Conservation (phyloP, 768 basidiomycete genomes). For the Lyophyllum semitale region DNA sequence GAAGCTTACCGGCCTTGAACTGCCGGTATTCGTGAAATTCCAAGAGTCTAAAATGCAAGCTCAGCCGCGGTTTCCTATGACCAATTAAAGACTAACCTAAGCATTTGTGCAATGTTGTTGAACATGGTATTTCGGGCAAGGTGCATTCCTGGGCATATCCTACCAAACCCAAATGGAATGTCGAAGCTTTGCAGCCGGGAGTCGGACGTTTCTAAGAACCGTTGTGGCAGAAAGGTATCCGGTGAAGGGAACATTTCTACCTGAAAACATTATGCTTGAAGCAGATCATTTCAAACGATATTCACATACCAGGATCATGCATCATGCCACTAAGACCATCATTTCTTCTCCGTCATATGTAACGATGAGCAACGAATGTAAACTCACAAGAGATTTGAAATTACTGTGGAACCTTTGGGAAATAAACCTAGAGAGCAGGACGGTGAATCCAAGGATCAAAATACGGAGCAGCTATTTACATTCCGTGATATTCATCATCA, state of each 20-base stretch:
- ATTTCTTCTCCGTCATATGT: too few relatives aligned
- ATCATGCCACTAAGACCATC: slow-evolving; percentile 11
- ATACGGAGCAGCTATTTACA: slow-evolving; percentile 5
- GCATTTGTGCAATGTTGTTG: slow-evolving; percentile 34
- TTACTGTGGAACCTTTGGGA: slow-evolving; percentile 13
- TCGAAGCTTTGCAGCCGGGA: slow-evolving; percentile 29
- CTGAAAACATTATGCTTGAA: too few relatives aligned
- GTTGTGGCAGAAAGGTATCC: slow-evolving; percentile 32
- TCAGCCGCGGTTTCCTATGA: too few relatives aligned
- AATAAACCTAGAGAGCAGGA: slow-evolving; percentile 9
- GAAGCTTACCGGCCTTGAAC: slow-evolving; percentile 34
- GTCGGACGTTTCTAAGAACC: slow-evolving; percentile 34
- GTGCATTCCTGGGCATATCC: slow-evolving; percentile 39
- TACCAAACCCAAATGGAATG: slow-evolving; percentile 42
- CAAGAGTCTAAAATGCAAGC: slow-evolving; percentile 30
- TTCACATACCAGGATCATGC: slow-evolving; percentile 10
- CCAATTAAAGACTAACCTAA: too few relatives aligned
- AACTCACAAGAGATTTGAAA: slow-evolving; percentile 10
- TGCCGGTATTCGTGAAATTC: slow-evolving; percentile 36
- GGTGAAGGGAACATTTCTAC: slow-evolving; percentile 10
- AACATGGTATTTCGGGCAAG: slow-evolving; percentile 35
- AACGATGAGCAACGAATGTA: too few relatives aligned
- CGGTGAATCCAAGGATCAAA: too few relatives aligned
- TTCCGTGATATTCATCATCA: slow-evolving; percentile 14
- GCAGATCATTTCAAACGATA: too few relatives aligned